Percentiles rank a stretch among this genome's conserved stretches.
These are phyloP conservation scores for Penicillium pulvis DNA, from an alignment of 495 filamentous ascomycete genomes.

Conservation along the genomic window DNA sequence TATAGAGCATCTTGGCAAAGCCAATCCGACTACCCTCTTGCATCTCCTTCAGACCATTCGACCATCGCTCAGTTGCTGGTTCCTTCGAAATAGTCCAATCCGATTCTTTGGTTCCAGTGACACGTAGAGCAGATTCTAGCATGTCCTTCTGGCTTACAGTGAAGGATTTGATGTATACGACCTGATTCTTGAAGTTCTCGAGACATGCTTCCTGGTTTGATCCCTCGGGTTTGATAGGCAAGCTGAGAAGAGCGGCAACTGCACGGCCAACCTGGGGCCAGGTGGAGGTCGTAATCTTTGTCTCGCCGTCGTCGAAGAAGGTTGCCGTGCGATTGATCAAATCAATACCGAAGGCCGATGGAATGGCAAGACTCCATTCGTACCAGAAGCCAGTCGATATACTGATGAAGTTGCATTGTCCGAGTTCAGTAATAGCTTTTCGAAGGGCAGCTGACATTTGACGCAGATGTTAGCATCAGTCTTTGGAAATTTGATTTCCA, in stretches of 20 bases:
- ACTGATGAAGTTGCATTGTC: conserved; percentile 51
- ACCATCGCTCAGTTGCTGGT: conserved; percentile 41
- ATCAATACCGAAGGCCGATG: conserved; percentile 47
- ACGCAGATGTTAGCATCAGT: neutral
- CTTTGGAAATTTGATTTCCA: neutral
- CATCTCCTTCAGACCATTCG: conserved; percentile 41
- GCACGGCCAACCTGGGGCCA: conserved; percentile 48
- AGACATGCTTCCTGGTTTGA: conserved; percentile 23
- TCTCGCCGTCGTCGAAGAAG: conserved; percentile 52
- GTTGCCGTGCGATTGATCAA: conserved; percentile 37
- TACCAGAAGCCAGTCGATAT: conserved; percentile 56
- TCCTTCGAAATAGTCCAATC: conserved; percentile 61
- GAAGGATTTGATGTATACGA: conserved; percentile 49
- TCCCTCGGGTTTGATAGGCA: conserved; percentile 48
- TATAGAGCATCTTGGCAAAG: conserved; percentile 47
- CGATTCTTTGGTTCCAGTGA: conserved; percentile 48
- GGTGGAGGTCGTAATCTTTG: conserved; percentile 41
- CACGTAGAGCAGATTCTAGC: conserved; percentile 52
- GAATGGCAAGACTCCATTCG: conserved; percentile 46
- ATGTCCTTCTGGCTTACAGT: conserved; percentile 53
- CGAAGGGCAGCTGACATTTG: conserved; percentile 1
- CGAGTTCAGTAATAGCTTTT: conserved; percentile 44
- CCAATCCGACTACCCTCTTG: conserved; percentile 39
- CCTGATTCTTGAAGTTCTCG: conserved; percentile 39
- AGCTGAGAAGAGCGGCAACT: conserved; percentile 44